Base-by-base conservation (phyloP, 257 asterid genomes). In the Verbena officinalis region DNA sequence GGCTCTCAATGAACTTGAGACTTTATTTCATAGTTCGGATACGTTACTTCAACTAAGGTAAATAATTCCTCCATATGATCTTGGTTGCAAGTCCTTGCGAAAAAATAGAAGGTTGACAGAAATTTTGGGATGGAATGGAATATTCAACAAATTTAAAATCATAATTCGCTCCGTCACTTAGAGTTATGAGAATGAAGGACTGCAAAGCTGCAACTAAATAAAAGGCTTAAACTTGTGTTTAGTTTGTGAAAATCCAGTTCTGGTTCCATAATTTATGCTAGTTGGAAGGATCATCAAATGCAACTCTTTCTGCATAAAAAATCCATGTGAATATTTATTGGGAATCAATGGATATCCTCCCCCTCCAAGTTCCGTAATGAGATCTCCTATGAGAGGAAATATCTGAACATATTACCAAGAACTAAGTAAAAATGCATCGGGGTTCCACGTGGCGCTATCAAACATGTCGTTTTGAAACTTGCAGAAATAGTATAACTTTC, bases 1-100 rank as follows among this genome's bases (percentile, higher is more conserved):
- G 80, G 97, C 97, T 73, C 77, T 89, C 72, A 73, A 77, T 79
- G 95, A 79, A 77, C 76, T 86, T 56, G 85, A 81, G 58, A 78
- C 62, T 8, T 62, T 81, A 23, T 68, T 61, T 78, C 65, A 76
- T 49, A 62, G 64, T 77, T 69, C 80, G 17, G 82, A 77, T 67
- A 73, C 87, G 16, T 57, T 74, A 15, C 81, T 77, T 64, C 85
- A 78, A n/a, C 74, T 81, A 52, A 87, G 98, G 97, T 93, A 77
- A n/a, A 52, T 45, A 27, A 15, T 52, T 58, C 65, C 39, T 69
- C 62, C 52, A 20, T n/a, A 31, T 39, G 9, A 23, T 63, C 58
- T 54, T 42, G 50, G 31, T 48, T 23, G 48, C 67, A 55, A 23
- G 43, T 14, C 57, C 65, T 63, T 43, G 67, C 56, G 21, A 7